phyloP scores from a whole-genome alignment of 2,329 filamentous ascomycete genomes.

The Phyllosticta citribraziliensis region DNA sequence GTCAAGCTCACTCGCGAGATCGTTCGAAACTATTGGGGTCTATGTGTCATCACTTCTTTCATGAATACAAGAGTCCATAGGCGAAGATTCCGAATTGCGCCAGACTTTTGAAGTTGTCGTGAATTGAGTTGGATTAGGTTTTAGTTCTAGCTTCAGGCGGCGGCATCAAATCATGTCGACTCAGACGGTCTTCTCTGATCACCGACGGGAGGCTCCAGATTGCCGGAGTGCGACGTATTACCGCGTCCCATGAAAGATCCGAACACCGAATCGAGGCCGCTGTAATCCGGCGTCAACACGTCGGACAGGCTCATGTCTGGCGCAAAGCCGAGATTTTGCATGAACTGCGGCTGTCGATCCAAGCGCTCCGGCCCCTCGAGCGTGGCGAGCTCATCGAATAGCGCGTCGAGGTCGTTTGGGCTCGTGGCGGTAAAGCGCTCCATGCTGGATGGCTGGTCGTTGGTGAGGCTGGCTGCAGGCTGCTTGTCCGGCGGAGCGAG shows the following conservation, averaged over 20 bases:
- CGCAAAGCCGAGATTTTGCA: slow-evolving; percentile 57
- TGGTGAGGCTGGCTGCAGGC: not conserved
- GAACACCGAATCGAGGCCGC: slow-evolving; percentile 10
- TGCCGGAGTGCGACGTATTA: too few relatives aligned
- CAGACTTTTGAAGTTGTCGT: too few relatives aligned
- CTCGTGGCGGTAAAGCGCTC: slow-evolving; percentile 26
- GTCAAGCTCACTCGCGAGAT: too few relatives aligned
- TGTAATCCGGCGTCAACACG: slow-evolving; percentile 35
- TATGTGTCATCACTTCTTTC: too few relatives aligned
- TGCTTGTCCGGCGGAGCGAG: not conserved
- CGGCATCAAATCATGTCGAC: too few relatives aligned
- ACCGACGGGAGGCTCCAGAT: too few relatives aligned
- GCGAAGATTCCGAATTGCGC: too few relatives aligned
- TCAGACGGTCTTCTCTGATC: too few relatives aligned
- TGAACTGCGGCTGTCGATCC: slow-evolving; percentile 52
- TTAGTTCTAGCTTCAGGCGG: too few relatives aligned
- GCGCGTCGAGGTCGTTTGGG: slow-evolving; percentile 37
- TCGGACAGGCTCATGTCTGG: slow-evolving; percentile 52
- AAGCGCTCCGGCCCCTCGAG: slow-evolving; percentile 44
- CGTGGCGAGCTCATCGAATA: slow-evolving; percentile 50
- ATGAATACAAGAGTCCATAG: too few relatives aligned
- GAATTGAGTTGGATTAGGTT: too few relatives aligned
- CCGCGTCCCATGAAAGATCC: not conserved
- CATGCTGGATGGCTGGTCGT: not conserved
- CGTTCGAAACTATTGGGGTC: too few relatives aligned